Evolutionary conservation across 306 rosid species (phyloP).

Genomic region (Quercus variabilis): DNA sequence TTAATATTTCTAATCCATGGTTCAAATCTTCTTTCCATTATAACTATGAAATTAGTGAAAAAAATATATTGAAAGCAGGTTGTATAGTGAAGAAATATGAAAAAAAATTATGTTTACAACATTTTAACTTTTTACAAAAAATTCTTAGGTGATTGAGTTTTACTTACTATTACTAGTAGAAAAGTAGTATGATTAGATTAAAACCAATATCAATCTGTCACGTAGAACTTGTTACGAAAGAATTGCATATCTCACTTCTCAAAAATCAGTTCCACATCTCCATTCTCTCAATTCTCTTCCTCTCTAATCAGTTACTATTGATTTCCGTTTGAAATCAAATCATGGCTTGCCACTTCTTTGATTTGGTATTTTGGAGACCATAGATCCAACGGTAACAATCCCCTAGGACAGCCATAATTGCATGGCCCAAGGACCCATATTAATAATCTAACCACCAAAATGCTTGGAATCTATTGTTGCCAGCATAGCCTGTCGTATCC

Average conservation of each 20-base stretch:
- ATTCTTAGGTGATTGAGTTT: accelerated
- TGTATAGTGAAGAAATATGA: not conserved
- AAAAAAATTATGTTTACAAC: too few relatives aligned
- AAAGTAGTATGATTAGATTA: accelerated
- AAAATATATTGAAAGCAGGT: not conserved
- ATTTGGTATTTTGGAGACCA: not conserved
- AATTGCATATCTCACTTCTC: too few relatives aligned
- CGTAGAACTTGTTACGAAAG: too few relatives aligned
- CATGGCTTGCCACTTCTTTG: not conserved
- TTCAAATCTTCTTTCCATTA: too few relatives aligned
- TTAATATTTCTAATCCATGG: too few relatives aligned
- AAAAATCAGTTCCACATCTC: too few relatives aligned
- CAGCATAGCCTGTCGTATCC: too few relatives aligned
- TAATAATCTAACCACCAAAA: not conserved
- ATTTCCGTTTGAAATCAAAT: not conserved
- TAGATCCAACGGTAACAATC: not conserved
- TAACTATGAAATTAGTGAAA: too few relatives aligned
- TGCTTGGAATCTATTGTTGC: too few relatives aligned
- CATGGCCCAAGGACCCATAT: not conserved
- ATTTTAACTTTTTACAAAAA: too few relatives aligned
- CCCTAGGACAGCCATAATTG: not conserved
- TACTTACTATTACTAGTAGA: too few relatives aligned
- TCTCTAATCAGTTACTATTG: not conserved
- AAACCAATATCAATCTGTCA: accelerated
- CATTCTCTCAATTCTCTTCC: too few relatives aligned